A percentile compares a stretch with the other conserved stretches of the same genome.
Evolutionary conservation across 805 yeast species (phyloP).

Genomic region (Saturnispora quitensis): DNA sequence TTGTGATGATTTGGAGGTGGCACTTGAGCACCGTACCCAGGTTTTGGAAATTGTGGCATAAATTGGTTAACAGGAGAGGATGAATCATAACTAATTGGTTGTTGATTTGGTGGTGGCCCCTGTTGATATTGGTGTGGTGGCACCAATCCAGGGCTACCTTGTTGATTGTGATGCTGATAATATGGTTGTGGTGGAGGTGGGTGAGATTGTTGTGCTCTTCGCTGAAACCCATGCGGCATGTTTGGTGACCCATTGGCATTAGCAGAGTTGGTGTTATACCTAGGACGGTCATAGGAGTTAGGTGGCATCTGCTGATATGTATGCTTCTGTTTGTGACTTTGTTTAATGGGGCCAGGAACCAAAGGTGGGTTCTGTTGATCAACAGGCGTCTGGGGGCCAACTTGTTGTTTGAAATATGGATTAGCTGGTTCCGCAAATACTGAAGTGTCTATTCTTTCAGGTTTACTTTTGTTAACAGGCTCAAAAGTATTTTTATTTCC

Average conservation of each 20-base stretch:
- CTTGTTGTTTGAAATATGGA: conserved; percentile 8
- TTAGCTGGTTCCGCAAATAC: conserved; percentile 11
- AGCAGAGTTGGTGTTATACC: background rate
- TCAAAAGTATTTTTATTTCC: background rate
- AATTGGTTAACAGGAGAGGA: conserved; percentile 9
- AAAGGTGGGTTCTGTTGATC: conserved; percentile 12
- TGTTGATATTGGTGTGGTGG: conserved; percentile 14
- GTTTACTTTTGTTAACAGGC: background rate
- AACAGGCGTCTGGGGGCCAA: conserved; percentile 10
- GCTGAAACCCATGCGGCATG: background rate
- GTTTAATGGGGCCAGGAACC: background rate
- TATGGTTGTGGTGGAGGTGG: conserved; percentile 7
- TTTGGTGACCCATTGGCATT: background rate
- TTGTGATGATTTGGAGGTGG: background rate
- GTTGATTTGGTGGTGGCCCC: conserved; percentile 9
- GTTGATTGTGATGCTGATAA: conserved; percentile 8
- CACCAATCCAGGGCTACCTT: conserved; percentile 10
- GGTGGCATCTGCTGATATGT: background rate
- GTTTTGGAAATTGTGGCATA: conserved; percentile 8
- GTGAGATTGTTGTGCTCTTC: conserved; percentile 4
- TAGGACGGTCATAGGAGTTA: background rate
- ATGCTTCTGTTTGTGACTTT: background rate
- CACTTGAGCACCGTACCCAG: background rate
- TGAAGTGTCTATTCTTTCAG: background rate
- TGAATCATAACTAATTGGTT: conserved; percentile 9